Evolutionary conservation across 352 stramenopile genomes (phyloP), one percentile per base, ranked within the genome.

Genomic region (Phytophthora fragariaefolia): DNA sequence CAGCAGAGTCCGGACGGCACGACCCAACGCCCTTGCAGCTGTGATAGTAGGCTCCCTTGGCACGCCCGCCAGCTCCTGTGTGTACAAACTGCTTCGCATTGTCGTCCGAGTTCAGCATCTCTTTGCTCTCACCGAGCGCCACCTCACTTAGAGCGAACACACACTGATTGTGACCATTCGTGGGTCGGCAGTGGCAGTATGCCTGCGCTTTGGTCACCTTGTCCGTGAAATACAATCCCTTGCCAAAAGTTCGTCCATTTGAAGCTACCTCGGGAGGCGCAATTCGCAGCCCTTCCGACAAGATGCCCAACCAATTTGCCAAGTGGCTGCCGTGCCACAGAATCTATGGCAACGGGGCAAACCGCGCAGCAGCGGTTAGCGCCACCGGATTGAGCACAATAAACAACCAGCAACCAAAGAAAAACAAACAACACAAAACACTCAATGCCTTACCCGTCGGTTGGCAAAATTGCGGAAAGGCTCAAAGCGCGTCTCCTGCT

Each of bases 171-270:
- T 80, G 66, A 30, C 66, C 59, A 32, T 79, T 76, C 24, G 72
- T 77, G n/a, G 73, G 73, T 18, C 73, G 63, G 36, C 71, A 77
- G 34, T 88, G 82, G 68, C 82, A 92, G 34, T 91, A 92, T 27
- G 74, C 71, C 65, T 89, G 79, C 7, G 84, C 83, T 49, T 89
- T 89, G 15, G 85, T 89, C 60, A 90, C 82, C 69, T 92, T 93
- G 62, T 97, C 90, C 10, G 90, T 91, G 64, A 96, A 97, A 61
- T 97, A 97, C 7, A 97, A 56, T 23, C 90, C 89, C 49, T 91
- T 91, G 30, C 89, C 89, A 56, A 95, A 96, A 27, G 80, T 87
- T 32, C 82, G 85, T 24, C 89, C 90, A 49, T 91, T 91, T 36
- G 73, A 83, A 5, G 81, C 75, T 13, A 94, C 89, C 17, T 93